Percentiles rank a stretch among this genome's conserved stretches.
Conservation (phyloP, 148 eudicot genomes). For the Diospyros kaki region DNA sequence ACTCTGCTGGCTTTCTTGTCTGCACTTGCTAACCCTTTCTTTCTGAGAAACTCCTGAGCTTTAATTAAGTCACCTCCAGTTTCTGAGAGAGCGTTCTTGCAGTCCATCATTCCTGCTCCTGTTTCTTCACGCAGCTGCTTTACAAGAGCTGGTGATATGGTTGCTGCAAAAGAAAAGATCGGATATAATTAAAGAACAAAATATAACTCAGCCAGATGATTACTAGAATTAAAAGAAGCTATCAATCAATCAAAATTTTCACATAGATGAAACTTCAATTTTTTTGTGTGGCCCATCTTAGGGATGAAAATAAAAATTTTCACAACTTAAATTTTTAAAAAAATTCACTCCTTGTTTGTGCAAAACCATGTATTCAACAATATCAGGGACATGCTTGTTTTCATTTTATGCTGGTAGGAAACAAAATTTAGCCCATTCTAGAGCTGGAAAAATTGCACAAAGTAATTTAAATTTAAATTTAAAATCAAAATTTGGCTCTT, state of each 20-base stretch:
- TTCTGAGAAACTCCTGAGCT: conserved; percentile 88
- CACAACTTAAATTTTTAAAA: neutral
- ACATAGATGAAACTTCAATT: neutral
- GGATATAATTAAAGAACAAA: neutral
- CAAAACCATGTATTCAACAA: no score
- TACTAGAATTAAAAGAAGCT: neutral
- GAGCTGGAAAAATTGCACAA: neutral
- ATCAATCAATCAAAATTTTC: neutral
- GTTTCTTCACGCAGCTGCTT: conserved; percentile 90
- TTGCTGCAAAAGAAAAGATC: conserved; percentile 30
- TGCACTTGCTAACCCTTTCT: conserved; percentile 94
- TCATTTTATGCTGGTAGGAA: no score
- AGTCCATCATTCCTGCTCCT: conserved; percentile 99
- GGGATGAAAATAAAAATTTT: no score
- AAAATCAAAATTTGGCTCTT: neutral
- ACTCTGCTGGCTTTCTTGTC: conserved; percentile 86
- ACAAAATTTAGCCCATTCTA: no score
- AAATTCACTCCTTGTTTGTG: no score
- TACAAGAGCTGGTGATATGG: conserved; percentile 82
- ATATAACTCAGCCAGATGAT: neutral
- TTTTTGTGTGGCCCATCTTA: neutral
- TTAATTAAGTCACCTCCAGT: conserved; percentile 69
- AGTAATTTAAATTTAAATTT: neutral
- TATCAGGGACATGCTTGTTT: no score
- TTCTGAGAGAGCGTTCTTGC: conserved; percentile 89